phyloP scores from a whole-genome alignment of 768 basidiomycete species.

The Termitomyces sp. region DNA sequence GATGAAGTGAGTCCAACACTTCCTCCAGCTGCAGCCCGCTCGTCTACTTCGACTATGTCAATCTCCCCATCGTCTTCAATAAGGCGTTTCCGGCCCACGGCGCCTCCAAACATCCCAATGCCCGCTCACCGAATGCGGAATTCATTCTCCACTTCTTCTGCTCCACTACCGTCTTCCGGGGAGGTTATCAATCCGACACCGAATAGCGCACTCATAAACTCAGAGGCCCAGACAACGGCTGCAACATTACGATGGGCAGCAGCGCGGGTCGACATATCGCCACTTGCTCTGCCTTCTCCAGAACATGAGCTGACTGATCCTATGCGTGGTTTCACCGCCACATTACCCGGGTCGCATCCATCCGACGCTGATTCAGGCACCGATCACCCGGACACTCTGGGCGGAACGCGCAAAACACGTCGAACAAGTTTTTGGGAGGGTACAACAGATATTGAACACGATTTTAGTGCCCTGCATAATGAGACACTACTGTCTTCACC shows the following conservation, averaged over 20 bases:
- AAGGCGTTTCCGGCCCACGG: constrained; percentile 10
- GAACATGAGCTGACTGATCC: constrained; percentile 92
- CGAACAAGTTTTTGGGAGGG: constrained; percentile 75
- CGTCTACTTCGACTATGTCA: constrained; percentile 10
- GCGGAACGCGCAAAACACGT: constrained; percentile 47
- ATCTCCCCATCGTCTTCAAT: constrained; percentile 9
- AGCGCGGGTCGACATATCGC: constrained; percentile 75
- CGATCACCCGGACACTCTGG: constrained; percentile 38
- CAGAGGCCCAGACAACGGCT: constrained; percentile 61
- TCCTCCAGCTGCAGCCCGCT: background rate
- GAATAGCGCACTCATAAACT: constrained; percentile 22
- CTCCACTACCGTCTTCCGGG: constrained; percentile 12
- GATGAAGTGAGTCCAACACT: background rate
- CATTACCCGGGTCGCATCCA: constrained; percentile 59
- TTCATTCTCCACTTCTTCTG: constrained; percentile 18
- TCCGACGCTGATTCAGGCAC: constrained; percentile 11
- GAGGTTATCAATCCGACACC: constrained; percentile 13
- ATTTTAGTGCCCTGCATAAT: background rate
- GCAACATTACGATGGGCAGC: constrained; percentile 88
- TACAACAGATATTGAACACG: constrained; percentile 57
- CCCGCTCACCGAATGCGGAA: constrained; percentile 17
- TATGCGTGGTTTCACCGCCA: constrained; percentile 67
- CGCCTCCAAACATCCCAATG: constrained; percentile 11
- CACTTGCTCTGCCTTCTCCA: constrained; percentile 82
- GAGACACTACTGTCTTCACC: constrained; percentile 8